Evolutionary conservation across 306 rosid genomes (phyloP).

Genomic region (Cucurbita moschata): DNA sequence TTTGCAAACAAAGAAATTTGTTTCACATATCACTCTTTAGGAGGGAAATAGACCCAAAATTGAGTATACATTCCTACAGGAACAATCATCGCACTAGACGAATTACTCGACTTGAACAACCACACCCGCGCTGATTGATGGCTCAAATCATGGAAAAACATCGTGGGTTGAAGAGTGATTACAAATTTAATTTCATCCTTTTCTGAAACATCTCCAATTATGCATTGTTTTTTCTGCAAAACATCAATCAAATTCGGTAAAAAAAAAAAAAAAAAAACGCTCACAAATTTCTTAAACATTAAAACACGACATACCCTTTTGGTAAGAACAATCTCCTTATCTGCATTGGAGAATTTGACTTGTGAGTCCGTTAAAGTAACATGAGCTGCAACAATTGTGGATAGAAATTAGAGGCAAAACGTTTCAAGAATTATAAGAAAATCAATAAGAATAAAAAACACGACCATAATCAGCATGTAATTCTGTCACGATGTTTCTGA

Average conservation of each 20-base stretch:
- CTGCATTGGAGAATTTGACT: neutral
- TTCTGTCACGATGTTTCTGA: neutral
- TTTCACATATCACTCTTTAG: too few species aligned
- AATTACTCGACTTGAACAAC: neutral
- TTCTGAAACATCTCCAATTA: neutral
- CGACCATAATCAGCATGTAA: neutral
- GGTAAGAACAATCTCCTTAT: neutral
- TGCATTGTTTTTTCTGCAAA: neutral
- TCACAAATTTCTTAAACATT: neutral
- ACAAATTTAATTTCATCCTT: neutral
- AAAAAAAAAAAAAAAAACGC: too few species aligned
- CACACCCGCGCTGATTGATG: neutral
- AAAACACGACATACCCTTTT: neutral
- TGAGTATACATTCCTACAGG: neutral
- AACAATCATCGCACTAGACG: neutral
- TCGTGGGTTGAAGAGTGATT: neutral
- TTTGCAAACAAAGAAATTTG: too few species aligned
- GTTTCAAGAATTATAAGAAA: too few species aligned
- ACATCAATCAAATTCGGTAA: neutral
- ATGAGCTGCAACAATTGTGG: neutral
- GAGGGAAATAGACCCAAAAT: too few species aligned
- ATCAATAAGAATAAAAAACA: too few species aligned
- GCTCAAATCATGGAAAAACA: neutral
- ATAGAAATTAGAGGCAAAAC: too few species aligned
- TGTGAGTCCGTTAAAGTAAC: neutral